Evolutionary conservation across 257 asterid genomes (phyloP), one percentile per base, ranked within the genome.

Genomic region (Primulina eburnea): DNA sequence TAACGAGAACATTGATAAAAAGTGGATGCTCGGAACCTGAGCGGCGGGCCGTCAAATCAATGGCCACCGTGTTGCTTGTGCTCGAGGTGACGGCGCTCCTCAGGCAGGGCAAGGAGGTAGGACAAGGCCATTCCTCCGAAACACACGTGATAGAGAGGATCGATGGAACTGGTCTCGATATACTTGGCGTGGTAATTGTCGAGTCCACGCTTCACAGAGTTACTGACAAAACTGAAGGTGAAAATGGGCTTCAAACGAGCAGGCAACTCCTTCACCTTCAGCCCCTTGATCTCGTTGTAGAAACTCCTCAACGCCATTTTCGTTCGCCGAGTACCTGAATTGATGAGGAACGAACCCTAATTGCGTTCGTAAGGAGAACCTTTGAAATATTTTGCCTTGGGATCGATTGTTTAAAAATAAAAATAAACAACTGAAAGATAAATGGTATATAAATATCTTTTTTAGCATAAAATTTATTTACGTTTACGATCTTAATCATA

Each of bases 1-100:
- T 2, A 43, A 43, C 53, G 4, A 43, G 0, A n/a, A 33, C 4
- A 3, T 24, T 10, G 60, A 61, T 24, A 47, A 67, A 30, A 40
- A 6, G 56, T 10, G 66, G 58, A 32, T 37, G 65, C 17, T 33
- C 40, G 38, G 24, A 77, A 77, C 81, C 81, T 75, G n/a, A 74
- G 21, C 55, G 62, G 30, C 30, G 30, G 30, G 30, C 30, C 4
- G 24, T n/a, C 52, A 62, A 73, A 76, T 89, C 87, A 86, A 73
- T 85, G 96, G 26, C 68, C 81, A 33, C 78, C 87, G 67, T 78
- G 80, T 62, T 87, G 85, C 81, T 84, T 79, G 77, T 90, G 97
- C 68, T 78, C 83, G 71, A 90, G 96, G 73, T 92, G 98, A 38
- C 98, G 97, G 71, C 97, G 98, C 90, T 92, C 98, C 88, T 92